A percentile compares a stretch with the other conserved stretches of the same genome.
Conservation (phyloP, 1,284 basidiomycete genomes). For the Singerocomus rubriflavus region DNA sequence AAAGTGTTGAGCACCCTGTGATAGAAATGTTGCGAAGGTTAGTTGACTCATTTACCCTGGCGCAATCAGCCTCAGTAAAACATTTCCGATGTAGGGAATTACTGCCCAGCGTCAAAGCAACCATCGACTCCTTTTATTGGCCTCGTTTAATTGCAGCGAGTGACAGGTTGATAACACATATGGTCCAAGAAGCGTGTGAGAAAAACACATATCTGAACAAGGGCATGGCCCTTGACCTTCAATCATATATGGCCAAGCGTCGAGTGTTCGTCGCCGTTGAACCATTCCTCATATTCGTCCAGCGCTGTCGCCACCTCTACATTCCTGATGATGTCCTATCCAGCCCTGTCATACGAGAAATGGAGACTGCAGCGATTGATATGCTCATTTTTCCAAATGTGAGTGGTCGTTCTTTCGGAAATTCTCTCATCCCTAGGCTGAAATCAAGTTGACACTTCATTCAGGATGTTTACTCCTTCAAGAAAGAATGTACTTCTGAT, state of each 20-base stretch:
- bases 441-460: too few relatives aligned
- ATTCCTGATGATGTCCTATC: neutral
- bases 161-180: neutral
- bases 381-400: neutral
- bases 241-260: neutral
- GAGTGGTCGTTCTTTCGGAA: neutral
- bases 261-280: neutral
- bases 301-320: neutral
- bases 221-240: neutral
- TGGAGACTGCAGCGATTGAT: neutral
- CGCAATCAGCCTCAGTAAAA: neutral
- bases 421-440: neutral
- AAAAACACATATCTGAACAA: neutral
- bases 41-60: neutral
- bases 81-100: neutral
- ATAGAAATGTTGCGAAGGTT: neutral
- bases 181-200: neutral
- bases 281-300: neutral
- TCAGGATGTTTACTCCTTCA: slow-evolving; percentile 1
- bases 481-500: neutral
- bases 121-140: neutral
- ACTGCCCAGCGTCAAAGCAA: neutral
- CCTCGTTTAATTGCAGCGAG: neutral
- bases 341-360: neutral
- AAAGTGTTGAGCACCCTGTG: neutral